Evolutionary conservation across 495 filamentous ascomycete species (phyloP).

Genomic region (Xylaria flabelliformis): DNA sequence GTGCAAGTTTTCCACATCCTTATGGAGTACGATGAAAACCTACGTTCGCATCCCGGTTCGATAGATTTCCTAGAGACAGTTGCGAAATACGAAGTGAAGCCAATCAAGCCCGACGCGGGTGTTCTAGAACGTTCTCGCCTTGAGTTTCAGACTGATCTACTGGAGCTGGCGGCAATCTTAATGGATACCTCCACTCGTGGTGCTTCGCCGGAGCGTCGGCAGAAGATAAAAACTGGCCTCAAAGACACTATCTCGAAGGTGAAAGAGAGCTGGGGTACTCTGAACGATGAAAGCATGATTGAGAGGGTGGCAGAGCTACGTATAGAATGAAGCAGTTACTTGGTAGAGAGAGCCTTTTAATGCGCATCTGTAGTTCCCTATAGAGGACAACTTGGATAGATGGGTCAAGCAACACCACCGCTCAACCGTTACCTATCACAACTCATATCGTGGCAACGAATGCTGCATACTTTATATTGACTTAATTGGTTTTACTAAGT

Average conservation of each 20-base stretch:
- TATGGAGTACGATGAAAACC: conserved; percentile 12
- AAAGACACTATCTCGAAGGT: not conserved
- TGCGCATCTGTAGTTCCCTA: not conserved
- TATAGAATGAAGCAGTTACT: conserved; percentile 1
- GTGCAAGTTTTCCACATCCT: conserved; percentile 17
- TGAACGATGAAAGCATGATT: conserved; percentile 12
- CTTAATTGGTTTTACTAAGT: not conserved
- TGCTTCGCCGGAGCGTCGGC: not conserved
- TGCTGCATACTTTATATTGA: not conserved
- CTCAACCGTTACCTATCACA: not conserved
- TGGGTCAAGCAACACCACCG: not conserved
- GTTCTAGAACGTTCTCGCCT: not conserved
- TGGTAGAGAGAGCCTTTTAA: no score
- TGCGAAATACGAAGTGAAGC: not conserved
- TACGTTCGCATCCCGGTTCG: conserved; percentile 4
- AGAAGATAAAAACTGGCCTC: conserved; percentile 4
- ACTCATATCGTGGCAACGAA: not conserved
- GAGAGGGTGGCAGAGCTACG: conserved; percentile 12
- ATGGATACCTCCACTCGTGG: not conserved
- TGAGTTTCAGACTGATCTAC: conserved; percentile 21
- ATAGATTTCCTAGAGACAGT: conserved; percentile 3
- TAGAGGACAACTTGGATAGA: not conserved
- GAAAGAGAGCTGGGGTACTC: not conserved
- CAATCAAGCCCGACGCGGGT: not conserved
- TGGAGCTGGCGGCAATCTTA: conserved; percentile 17